These are phyloP conservation scores for Russula sp. DNA, from an alignment of 768 basidiomycete species.

Conservation along the genomic window DNA sequence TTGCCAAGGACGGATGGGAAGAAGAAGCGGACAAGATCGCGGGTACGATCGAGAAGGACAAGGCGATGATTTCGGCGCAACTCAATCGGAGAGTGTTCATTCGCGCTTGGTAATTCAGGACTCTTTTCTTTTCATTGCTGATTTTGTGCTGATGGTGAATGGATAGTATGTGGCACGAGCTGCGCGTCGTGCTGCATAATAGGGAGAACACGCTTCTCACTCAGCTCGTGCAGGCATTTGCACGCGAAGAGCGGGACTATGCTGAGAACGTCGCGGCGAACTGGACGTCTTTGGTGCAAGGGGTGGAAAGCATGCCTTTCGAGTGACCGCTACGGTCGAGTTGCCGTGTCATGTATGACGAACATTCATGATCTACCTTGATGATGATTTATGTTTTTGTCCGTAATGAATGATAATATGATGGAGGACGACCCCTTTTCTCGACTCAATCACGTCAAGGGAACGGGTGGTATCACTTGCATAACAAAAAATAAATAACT, in stretches of 20 bases:
- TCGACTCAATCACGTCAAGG: background rate
- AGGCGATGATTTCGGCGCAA: constrained; percentile 70
- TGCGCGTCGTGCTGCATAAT: constrained; percentile 90
- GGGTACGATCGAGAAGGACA: constrained; percentile 77
- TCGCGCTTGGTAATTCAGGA: constrained; percentile 74
- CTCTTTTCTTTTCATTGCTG: too few relatives aligned
- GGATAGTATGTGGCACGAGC: constrained; percentile 90
- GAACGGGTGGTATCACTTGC: background rate
- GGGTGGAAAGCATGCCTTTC: constrained; percentile 79
- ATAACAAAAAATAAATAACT: background rate
- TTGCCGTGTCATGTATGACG: background rate
- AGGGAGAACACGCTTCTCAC: constrained; percentile 82
- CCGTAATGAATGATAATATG: constrained; percentile 8
- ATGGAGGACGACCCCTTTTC: constrained; percentile 1
- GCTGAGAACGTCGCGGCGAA: constrained; percentile 59
- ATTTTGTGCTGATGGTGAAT: background rate
- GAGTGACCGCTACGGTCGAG: constrained; percentile 50
- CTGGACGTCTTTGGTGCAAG: constrained; percentile 72
- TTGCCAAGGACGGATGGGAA: constrained; percentile 80
- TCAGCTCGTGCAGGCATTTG: constrained; percentile 67
- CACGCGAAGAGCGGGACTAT: constrained; percentile 69
- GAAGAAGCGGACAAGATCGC: constrained; percentile 78
- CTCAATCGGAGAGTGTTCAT: constrained; percentile 83
- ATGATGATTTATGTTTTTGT: constrained; percentile 13
- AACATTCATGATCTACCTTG: constrained; percentile 19